Conservation (phyloP, 1,139 yeast species). For the Hemisphaericaspora xylofermentans region DNA sequence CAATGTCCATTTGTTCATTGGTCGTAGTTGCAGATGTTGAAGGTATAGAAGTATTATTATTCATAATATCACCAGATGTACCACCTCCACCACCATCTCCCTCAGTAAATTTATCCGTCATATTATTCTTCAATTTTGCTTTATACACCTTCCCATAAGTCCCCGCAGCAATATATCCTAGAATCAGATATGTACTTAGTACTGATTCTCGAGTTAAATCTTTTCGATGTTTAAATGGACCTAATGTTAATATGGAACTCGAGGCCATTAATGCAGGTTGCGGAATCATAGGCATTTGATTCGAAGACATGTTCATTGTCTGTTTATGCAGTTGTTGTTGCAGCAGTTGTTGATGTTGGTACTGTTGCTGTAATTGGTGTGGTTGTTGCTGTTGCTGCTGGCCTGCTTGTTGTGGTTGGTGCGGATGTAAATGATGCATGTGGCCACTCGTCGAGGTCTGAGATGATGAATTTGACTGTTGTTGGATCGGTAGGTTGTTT, state of each 20-base stretch:
- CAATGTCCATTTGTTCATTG: slow-evolving; percentile 9
- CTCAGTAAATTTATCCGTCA: slow-evolving; percentile 12
- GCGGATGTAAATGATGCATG: slow-evolving; percentile 7
- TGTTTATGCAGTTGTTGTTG: slow-evolving; percentile 2
- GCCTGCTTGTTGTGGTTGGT: slow-evolving; percentile 5
- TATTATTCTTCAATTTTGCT: slow-evolving; percentile 51
- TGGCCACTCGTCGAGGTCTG: slow-evolving; percentile 6
- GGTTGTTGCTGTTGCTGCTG: slow-evolving; percentile 5
- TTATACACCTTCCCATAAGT: slow-evolving; percentile 97
- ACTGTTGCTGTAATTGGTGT: slow-evolving; percentile 3
- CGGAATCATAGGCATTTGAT: slow-evolving; percentile 21
- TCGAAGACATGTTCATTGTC: slow-evolving; percentile 4
- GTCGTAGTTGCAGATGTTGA: not conserved
- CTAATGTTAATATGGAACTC: slow-evolving; percentile 65
- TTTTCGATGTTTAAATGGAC: slow-evolving; percentile 71
- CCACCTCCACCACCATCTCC: slow-evolving; percentile 2
- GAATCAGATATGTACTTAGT: slow-evolving; percentile 75
- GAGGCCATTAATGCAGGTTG: slow-evolving; percentile 61
- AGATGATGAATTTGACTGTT: too few species aligned
- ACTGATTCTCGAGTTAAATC: slow-evolving; percentile 72
- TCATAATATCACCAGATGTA: not conserved
- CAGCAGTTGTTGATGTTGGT: slow-evolving; percentile 1
- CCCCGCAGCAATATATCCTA: slow-evolving; percentile 98
- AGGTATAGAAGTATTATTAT: not conserved
- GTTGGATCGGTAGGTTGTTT: slow-evolving; percentile 7